Percentiles rank a stretch among this genome's conserved stretches.
phyloP scores from a whole-genome alignment of 2,329 filamentous ascomycete species.

The Teratosphaeria pseudoeucalypti region DNA sequence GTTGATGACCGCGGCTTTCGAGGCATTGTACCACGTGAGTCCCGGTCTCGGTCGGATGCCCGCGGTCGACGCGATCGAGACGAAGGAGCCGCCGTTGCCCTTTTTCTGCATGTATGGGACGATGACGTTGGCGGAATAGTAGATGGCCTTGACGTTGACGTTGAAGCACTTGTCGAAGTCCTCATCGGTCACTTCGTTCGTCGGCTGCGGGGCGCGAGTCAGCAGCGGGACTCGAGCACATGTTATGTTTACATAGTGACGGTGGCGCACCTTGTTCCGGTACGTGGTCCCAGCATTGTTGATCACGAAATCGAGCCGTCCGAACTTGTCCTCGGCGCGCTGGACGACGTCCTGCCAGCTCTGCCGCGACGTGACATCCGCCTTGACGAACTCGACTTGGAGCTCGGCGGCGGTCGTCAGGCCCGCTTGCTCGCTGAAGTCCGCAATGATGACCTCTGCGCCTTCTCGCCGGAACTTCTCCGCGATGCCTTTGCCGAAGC shows the following conservation, averaged over 20 bases:
- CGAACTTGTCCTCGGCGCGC: conserved; percentile 36
- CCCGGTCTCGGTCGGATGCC: conserved; percentile 51
- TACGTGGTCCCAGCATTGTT: conserved; percentile 54
- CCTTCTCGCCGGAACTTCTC: conserved; percentile 51
- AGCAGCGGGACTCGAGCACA: not conserved
- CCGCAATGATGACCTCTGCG: conserved; percentile 50
- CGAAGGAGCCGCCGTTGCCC: conserved; percentile 48
- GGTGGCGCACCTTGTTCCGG: conserved; percentile 38
- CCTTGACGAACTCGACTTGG: conserved; percentile 31
- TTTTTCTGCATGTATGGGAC: conserved; percentile 51
- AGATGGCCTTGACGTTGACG: conserved; percentile 61
- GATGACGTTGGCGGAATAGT: conserved; percentile 48
- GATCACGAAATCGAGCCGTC: conserved; percentile 47
- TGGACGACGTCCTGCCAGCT: conserved; percentile 46
- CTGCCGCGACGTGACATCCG: conserved; percentile 45
- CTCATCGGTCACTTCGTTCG: conserved; percentile 51
- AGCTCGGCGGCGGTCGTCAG: conserved; percentile 40
- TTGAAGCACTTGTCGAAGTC: conserved; percentile 58
- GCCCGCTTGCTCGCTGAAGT: conserved; percentile 47
- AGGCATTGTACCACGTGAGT: conserved; percentile 60
- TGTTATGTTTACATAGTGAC: not conserved
- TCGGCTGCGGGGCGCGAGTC: conserved; percentile 30
- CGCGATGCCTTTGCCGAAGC: conserved; percentile 54
- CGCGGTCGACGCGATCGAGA: conserved; percentile 57
- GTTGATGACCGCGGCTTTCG: conserved; percentile 52